Base-by-base conservation (phyloP, 345 rosid species). In the Kernera saxatilis region DNA sequence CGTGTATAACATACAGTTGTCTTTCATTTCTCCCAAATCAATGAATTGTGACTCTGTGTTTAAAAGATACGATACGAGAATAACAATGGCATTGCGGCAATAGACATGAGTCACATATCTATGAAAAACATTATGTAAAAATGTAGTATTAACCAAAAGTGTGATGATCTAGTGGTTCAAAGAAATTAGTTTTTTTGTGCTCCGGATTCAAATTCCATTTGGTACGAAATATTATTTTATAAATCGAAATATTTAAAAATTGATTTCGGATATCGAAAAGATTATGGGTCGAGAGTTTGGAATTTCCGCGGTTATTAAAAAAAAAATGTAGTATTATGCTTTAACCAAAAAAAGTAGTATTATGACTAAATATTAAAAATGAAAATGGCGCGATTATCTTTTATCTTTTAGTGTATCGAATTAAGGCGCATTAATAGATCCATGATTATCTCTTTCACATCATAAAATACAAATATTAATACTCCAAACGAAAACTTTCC, bases 401-500 rank as follows among this genome's bases (percentile, higher is more conserved):
- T 61, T 15, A 15, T 15, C 29, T 29, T 3, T 14, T 13, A 30
- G 17, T 54, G 9, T 17, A 54, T 32, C 18, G 15, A 19, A 11
- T 10, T 55, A 10, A 59, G 14, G 25, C 46, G 50, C 32, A 65
- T 36, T 50, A 10, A 50, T 29, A 35, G 22, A 64, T 36, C 32
- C 25, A 30, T 54, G 51, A 33, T 52, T 40, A 25, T 39, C 46
- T 17, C 30, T 61, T 54, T n/a, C 21, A 9, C 4, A 40, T 44
- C 6, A 68, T 17, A 43, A 22, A 43, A 9, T 23, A 50, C 11
- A 39, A n/a, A 54, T 30, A 62, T 52, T 53, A 62, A 75, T 69
- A 75, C 40, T 64, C 79, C 79, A 75, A 75, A 69, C 26, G 57
- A 54, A 75, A 69, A 44, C 79, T 75, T 75, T 75, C 29, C 56